Evolutionary conservation across 2,329 filamentous ascomycete species (phyloP), one percentile per base, ranked within the genome.

Genomic region (Emergomyces pasteurianus): DNA sequence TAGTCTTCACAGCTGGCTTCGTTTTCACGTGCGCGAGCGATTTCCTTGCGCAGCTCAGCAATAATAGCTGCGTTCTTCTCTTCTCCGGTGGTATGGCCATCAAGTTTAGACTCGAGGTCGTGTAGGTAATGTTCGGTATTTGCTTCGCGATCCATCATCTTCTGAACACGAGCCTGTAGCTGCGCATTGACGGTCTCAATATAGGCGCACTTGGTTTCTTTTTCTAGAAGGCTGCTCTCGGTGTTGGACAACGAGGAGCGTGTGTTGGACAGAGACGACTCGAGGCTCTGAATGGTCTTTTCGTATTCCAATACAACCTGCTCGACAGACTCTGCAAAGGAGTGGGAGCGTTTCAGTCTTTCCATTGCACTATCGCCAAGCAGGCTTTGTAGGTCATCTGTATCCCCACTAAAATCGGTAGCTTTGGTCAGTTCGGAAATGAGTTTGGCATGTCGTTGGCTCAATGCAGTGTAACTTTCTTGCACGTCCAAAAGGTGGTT

Each of bases 251-350:
- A 80, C 0, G 89, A 90, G 40, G 88, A 82, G 61, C 94, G 84
- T 1, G 94, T 97, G 69, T 86, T 94, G 0, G 92, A 92, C 16
- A 99, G 83, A 1, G 92, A 96, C 58, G 91, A 86, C 74, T 99
- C 94, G 18, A 99, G 82, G 59, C 85, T 88, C 72, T 97, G 92
- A 57, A 99, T 99, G 0, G 95, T 99, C 80, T 95, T 97, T 73
- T 99, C 95, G 71, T 99, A 99, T 75, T 99, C 94, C 56, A 97
- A 79, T 2, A 99, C 90, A 26, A 99, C 90, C 70, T 95, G 89
- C 70, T 99, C 94, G 23, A 99, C 92, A 34, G 92, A 92, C 71
- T 95, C 88, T 1, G 92, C 92, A 71, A 99, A 97, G 0, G 90
- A 95, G 72, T 95, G 96, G 21, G 95, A 99, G 47, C 94, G 86